Evolutionary conservation across 768 basidiomycete genomes (phyloP).

Genomic region (Psilocybe tampanensis): DNA sequence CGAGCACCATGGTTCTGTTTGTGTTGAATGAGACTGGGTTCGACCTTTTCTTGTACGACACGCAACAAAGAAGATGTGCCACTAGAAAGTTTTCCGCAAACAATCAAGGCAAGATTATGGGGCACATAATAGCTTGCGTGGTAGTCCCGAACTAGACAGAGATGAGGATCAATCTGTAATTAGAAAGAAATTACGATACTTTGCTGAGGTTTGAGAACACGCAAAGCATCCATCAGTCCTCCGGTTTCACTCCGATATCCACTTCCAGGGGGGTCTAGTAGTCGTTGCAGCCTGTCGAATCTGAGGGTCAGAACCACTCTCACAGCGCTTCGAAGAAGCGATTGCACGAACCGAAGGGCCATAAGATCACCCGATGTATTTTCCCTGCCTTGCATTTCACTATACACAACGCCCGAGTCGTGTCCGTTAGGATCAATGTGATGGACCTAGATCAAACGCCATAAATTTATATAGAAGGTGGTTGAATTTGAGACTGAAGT

Average conservation of each 20-base stretch:
- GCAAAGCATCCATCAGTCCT: slow-evolving; percentile 89
- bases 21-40: slow-evolving; percentile 79
- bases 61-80: slow-evolving; percentile 76
- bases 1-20: slow-evolving; percentile 68
- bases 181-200: slow-evolving; percentile 51
- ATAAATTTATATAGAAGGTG: not conserved
- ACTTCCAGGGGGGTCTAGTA: slow-evolving; percentile 79
- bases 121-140: slow-evolving; percentile 91
- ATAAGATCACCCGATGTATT: slow-evolving; percentile 92
- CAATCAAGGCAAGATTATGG: slow-evolving; percentile 88
- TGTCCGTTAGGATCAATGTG: slow-evolving; percentile 91
- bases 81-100: slow-evolving; percentile 82
- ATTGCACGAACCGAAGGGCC: slow-evolving; percentile 67
- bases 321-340: slow-evolving; percentile 1
- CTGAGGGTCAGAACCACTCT: not conserved
- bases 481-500: not conserved
- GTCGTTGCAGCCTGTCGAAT: slow-evolving; percentile 64
- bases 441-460: slow-evolving; percentile 63
- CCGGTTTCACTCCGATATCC: slow-evolving; percentile 97
- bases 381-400: slow-evolving; percentile 95
- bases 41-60: slow-evolving; percentile 81
- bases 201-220: slow-evolving; percentile 84
- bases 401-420: slow-evolving; percentile 95
- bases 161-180: slow-evolving; percentile 6
- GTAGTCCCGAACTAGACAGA: slow-evolving; percentile 78